Base-by-base conservation (phyloP, 2,329 filamentous ascomycete species). In the Pseudocercospora pini-densiflorae region DNA sequence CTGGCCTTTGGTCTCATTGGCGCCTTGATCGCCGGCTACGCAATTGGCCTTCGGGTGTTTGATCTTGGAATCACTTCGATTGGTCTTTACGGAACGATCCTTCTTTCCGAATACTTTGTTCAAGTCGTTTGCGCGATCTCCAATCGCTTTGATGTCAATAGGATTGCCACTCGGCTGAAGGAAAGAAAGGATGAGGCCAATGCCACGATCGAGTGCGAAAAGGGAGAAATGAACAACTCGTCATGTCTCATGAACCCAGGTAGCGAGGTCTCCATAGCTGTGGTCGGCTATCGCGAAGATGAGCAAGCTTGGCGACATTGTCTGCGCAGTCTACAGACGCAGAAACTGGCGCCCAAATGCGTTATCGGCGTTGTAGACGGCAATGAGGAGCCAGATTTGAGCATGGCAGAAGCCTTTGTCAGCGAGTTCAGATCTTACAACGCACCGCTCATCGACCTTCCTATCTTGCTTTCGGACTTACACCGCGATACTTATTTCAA, bases 231-330 rank as follows among this genome's bases (percentile, higher is more conserved):
- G 7, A 24, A n/a, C 24, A n/a, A 2, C 16, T 47, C 58, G 16
- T 8, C 58, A 7, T 24, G 3, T 14, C 23, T 45, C 23, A 24
- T 62, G 36, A 43, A 63, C 27, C 27, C 49, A 8, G 61, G 47
- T 5, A 53, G 47, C n/a, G 51, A 63, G 33, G 61, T 63, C 7
- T 36, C 61, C 14, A 58, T 63, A 16, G 61, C 61, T 57, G 61
- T 63, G 7, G 61, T 63, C 19, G 61, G 61, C 49, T 63, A 63
- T 33, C 61, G 61, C 16, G 61, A 63, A 21, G 61, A 63, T 12
- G 61, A 63, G 51, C 61, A 58, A 45, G 61, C 61, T 10, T 63
- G 61, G 61, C 61, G 61, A n/a, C 49, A 63, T 8, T 63, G 61
- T 33, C 31, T 63, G 16, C 49, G 51, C 14, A 63, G 51, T 49